Percentiles rank a stretch among this genome's conserved stretches.
These are phyloP conservation scores for Chrysophaeum taylorii DNA, from an alignment of 352 stramenopile species.

Conservation along the genomic window DNA sequence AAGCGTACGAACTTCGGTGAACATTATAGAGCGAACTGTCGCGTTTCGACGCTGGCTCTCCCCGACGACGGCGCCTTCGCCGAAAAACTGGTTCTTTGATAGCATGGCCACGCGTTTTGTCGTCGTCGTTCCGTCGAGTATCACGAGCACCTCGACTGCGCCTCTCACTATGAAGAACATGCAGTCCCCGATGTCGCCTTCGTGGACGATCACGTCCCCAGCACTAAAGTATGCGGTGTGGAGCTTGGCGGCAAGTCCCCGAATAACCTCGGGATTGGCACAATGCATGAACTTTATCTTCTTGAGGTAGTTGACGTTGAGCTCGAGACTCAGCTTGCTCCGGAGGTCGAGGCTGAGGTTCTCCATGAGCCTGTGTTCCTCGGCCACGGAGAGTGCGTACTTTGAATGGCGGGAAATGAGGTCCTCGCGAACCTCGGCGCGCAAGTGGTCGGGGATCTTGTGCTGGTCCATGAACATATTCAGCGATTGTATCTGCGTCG, in stretches of 20 bases:
- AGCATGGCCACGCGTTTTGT: background rate
- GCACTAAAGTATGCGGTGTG: background rate
- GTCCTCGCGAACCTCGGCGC: background rate
- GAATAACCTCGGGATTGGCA: background rate
- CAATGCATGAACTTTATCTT: background rate
- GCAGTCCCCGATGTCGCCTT: background rate
- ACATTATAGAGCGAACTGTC: background rate
- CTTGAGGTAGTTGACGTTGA: background rate
- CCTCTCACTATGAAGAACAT: slow-evolving; percentile 1
- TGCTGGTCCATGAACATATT: slow-evolving; percentile 6
- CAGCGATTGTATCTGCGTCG: background rate
- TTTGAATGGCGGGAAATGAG: background rate
- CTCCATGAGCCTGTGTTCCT: background rate
- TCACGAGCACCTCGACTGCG: background rate
- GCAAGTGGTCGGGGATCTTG: background rate
- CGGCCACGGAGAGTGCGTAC: background rate
- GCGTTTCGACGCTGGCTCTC: background rate
- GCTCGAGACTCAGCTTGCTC: background rate
- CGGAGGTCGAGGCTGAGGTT: background rate
- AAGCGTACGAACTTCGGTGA: background rate
- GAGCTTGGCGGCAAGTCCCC: background rate
- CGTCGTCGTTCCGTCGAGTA: background rate
- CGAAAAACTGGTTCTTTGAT: background rate
- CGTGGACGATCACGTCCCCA: background rate
- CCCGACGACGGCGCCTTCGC: background rate